Evolutionary conservation across 768 basidiomycete species (phyloP).

Genomic region (Panaeolus cyanescens): DNA sequence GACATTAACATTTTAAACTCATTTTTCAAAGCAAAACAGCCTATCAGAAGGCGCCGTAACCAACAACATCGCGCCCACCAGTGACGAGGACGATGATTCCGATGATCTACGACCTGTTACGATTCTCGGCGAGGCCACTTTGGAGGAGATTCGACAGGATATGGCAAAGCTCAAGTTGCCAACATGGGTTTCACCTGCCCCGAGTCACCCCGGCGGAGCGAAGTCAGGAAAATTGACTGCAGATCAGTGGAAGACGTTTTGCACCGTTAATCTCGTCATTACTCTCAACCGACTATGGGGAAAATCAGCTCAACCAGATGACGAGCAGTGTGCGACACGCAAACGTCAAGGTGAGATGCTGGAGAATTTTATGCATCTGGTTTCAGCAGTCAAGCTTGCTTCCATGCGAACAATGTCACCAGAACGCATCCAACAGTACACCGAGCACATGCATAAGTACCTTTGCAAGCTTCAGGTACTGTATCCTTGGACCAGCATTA

Average conservation of each 20-base stretch:
- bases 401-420: constrained; percentile 21
- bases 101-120: neutral
- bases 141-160: constrained; percentile 20
- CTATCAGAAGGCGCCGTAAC: no score
- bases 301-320: neutral
- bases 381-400: constrained; percentile 32
- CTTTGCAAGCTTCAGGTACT: constrained; percentile 27
- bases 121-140: constrained; percentile 13
- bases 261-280: constrained; percentile 33
- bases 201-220: constrained; percentile 19
- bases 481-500: constrained; percentile 27
- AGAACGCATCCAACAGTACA: constrained; percentile 22
- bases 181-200: constrained; percentile 19
- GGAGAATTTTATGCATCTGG: constrained; percentile 35
- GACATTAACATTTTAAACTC: no score
- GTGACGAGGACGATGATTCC: neutral
- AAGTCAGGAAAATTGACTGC: constrained; percentile 26
- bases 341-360: constrained; percentile 22
- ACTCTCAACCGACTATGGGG: constrained; percentile 39
- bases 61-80: neutral
- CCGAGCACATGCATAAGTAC: constrained; percentile 31
- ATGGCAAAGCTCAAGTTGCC: constrained; percentile 21
- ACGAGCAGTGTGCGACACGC: constrained; percentile 3
- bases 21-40: no score
- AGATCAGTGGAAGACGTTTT: constrained; percentile 36